Base-by-base conservation (phyloP, 331 rosid genomes). In the Arachis monticola region DNA sequence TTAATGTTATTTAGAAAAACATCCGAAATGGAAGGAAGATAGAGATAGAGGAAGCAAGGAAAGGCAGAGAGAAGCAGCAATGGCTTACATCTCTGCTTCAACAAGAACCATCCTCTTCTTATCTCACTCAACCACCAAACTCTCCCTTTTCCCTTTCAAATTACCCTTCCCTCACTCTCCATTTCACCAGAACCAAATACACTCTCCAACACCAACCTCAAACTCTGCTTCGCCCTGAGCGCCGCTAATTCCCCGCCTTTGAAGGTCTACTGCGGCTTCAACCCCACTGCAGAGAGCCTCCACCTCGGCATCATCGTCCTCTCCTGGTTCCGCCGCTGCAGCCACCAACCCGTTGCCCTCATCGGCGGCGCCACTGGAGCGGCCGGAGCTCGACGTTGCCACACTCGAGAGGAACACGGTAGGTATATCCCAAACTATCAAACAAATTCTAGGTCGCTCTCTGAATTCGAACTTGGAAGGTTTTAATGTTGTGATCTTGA, bases 271-370 rank as follows among this genome's bases (percentile, higher is more conserved):
- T 94, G 99, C 65, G 97, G 99, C 6, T 92, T 94, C 48, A 97
- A 94, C 78, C 99, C 99, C 38, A 94, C 99, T 9, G 99, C 96
- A 5, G 82, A 90, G 64, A 88, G 91, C 75, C 77, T 94, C 7
- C 99, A 94, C 80, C 80, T 94, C 42, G 99, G 99, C 1, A 94
- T 94, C 61, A 84, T 94, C 9, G 96, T 92, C 5, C 99, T 94
- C 84, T 90, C 99, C 3, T 94, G 99, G 99, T 94, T 94, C 87
- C 92, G 87, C 53, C 84, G 86, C 6, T 88, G 87, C 51, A 97
- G 99, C 60, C 97, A 94, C 71, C 64, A 50, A 0, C 61, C 87
- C 9, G 79, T 94, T 2, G 99, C 99, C 8, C 55, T 94, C 13
- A 87, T 94, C 10, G 99, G 99, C 1, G 99, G 99, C 3, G 99